phyloP scores from a whole-genome alignment of 73 alveolate genomes.

The Paramecium pentaurelia region DNA sequence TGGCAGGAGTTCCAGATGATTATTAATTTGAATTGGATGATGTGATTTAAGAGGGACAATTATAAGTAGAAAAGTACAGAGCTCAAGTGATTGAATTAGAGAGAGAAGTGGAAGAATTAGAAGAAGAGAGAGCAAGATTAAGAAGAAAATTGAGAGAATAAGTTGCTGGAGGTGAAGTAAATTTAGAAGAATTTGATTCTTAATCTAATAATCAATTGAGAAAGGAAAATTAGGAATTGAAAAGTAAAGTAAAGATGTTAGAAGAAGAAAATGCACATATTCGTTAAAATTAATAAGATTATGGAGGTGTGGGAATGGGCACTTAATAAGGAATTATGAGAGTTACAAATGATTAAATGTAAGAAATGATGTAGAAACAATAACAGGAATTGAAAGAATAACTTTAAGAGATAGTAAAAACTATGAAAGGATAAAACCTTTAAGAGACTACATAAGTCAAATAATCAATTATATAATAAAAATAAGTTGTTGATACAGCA shows the following conservation, averaged over 20 bases:
- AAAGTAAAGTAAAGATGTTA: background rate
- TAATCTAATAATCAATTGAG: background rate
- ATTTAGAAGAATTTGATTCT: background rate
- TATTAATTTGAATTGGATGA: slow-evolving; percentile 87
- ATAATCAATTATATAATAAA: slow-evolving; percentile 11
- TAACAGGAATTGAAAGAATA: background rate
- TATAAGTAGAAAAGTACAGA: slow-evolving; percentile 93
- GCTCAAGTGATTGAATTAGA: slow-evolving; percentile 89
- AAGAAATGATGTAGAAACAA: background rate
- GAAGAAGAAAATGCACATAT: background rate
- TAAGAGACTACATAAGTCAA: background rate
- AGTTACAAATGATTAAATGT: background rate
- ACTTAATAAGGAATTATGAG: background rate
- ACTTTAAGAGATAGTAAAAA: background rate
- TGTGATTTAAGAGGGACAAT: slow-evolving; percentile 85
- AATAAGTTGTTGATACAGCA: background rate
- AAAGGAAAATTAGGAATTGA: background rate
- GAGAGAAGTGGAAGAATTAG: slow-evolving; percentile 93
- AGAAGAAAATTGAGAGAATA: slow-evolving; percentile 52
- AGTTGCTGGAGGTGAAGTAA: slow-evolving; percentile 43
- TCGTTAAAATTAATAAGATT: background rate
- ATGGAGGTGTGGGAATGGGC: background rate
- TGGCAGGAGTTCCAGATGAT: slow-evolving; percentile 95
- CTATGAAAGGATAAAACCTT: background rate
- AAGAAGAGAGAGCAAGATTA: slow-evolving; percentile 81